Base-by-base conservation (phyloP, 73 alveolate genomes). In the Paramecium pentaurelia region DNA sequence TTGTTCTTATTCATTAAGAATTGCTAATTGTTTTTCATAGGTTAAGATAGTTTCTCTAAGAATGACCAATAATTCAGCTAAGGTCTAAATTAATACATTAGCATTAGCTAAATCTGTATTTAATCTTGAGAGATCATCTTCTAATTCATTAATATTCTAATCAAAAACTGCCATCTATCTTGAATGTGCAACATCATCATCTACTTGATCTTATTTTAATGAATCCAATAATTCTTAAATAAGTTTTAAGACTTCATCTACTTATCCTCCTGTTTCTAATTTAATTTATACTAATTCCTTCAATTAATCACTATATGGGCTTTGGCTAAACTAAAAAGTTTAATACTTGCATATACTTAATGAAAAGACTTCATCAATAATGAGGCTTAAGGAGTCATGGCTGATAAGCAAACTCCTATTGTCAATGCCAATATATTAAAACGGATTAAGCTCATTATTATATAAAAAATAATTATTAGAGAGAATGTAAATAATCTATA, bases 381-480 rank as follows among this genome's bases (percentile, higher is more conserved):
- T 27, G 47, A 49, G 18, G 45, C 71, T 80, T 80, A 47, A 10
- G 91, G 75, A 22, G 75, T 80, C 75, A 49, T 44, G 36, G 77
- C 73, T 32, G 47, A 42, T 14, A 42, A 42, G 14, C 91, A 42
- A 45, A 42, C 73, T 16, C 47, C 44, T 44, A 80, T 27, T 45
- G 58, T 80, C 32, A 80, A 49, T 42, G 36, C 71, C 60, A 73
- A 40, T 32, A 40, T 44, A 42, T 44, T 80, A 80, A 80, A 80
- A 80, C 91, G 91, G 91, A 80, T 80, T 47, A 80, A 27, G 58
- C 73, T 80, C 91, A 80, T 80, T 80, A 80, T 73, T 36, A 28
- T 34, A 73, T 73, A 37, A 73, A 34, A 36, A 64, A 64, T 64
- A 54, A 54, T n/a, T 54, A 54, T 54, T 18, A 54, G 32, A 16